Evolutionary conservation across 2,329 filamentous ascomycete genomes (phyloP).

Genomic region (Alternaria arborescens): DNA sequence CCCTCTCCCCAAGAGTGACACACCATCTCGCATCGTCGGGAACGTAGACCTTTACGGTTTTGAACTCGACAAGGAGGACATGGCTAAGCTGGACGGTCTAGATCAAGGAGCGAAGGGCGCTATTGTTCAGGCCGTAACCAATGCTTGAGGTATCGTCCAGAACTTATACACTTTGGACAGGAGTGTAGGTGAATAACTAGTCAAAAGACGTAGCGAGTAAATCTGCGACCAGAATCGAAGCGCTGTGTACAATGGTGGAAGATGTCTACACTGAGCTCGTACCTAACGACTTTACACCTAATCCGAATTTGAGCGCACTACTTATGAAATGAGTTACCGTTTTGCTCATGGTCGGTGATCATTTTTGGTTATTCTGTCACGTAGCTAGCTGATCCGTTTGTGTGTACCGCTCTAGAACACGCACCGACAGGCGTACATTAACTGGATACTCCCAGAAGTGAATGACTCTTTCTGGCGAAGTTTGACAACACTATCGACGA

Average conservation of each 20-base stretch:
- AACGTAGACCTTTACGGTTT: conserved; percentile 51
- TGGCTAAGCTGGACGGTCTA: conserved; percentile 44
- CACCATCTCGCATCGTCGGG: conserved; percentile 42
- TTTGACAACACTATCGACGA: background rate
- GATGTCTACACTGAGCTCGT: fast-evolving
- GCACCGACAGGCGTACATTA: background rate
- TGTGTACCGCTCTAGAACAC: background rate
- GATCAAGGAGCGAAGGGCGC: conserved; percentile 47
- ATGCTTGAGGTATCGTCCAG: background rate
- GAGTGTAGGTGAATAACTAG: background rate
- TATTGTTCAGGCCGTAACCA: conserved; percentile 42
- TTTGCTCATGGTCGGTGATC: fast-evolving
- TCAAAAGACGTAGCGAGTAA: background rate
- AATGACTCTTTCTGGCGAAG: background rate
- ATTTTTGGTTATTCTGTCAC: background rate
- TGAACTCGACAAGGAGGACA: conserved; percentile 47
- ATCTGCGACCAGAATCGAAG: fast-evolving
- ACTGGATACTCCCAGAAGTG: background rate
- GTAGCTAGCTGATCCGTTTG: background rate
- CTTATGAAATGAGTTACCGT: background rate
- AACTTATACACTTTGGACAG: background rate
- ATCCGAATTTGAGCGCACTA: background rate
- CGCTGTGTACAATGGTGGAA: background rate
- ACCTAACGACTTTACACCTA: background rate
- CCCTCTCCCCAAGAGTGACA: conserved; percentile 53